Conservation (phyloP, 805 yeast species). For the Pichia paraexigua region DNA sequence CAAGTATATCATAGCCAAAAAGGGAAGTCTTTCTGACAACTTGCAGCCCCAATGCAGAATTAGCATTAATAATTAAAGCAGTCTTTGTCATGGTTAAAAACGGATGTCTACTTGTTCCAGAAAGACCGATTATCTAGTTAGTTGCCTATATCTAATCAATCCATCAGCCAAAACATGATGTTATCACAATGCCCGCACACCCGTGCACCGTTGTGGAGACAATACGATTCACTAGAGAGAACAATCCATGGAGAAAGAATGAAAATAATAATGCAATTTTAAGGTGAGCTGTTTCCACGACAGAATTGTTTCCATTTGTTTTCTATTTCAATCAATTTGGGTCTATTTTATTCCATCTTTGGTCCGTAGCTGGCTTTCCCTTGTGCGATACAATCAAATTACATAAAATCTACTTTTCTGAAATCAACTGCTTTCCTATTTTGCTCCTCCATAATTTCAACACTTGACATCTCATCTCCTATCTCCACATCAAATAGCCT, state of each 20-base stretch:
- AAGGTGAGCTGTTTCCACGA: neutral
- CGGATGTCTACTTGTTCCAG: neutral
- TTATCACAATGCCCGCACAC: neutral
- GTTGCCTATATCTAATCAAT: neutral
- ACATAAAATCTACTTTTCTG: neutral
- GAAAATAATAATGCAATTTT: neutral
- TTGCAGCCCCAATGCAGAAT: neutral
- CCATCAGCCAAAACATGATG: neutral
- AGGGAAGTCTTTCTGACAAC: neutral
- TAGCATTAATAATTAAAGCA: constrained; percentile 4
- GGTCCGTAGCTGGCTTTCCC: neutral
- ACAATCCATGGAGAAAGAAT: neutral
- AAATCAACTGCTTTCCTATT: neutral
- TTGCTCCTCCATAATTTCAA: too few relatives aligned
- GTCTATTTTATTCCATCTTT: neutral
- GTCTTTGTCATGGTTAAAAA: neutral
- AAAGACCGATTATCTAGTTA: neutral
- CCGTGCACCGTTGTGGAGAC: neutral
- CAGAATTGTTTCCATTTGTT: neutral
- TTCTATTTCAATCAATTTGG: neutral
- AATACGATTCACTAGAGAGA: neutral
- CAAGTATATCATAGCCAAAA: neutral
- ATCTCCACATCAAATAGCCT: neutral
- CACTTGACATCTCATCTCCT: too few relatives aligned
- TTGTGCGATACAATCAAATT: neutral